These are phyloP conservation scores for Pseudopyricularia javanii DNA, from an alignment of 2,329 filamentous ascomycete species.

Conservation along the genomic window DNA sequence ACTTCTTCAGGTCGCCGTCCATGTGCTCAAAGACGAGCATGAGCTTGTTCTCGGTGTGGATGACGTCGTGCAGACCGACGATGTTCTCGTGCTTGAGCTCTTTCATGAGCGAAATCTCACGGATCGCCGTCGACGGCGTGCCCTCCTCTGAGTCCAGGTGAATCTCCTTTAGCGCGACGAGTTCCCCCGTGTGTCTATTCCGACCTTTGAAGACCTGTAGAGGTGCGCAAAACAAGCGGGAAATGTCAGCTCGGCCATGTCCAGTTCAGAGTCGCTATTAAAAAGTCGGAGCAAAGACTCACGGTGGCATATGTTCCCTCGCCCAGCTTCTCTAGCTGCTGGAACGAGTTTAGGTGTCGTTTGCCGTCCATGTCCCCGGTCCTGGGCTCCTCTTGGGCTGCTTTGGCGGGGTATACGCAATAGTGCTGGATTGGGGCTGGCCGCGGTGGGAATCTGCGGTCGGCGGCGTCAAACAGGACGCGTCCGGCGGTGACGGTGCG, in stretches of 20 bases:
- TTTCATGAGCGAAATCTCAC: conserved; percentile 98
- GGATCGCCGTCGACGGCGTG: conserved; percentile 91
- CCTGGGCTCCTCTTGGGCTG: conserved; percentile 5
- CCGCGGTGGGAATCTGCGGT: conserved; percentile 13
- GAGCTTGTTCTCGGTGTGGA: conserved; percentile 98
- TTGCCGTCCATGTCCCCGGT: conserved; percentile 67
- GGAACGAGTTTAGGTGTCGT: conserved; percentile 89
- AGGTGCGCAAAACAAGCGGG: conserved; percentile 7
- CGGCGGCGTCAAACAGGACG: conserved; percentile 23
- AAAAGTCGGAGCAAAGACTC: conserved; percentile 20
- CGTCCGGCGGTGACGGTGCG: conserved; percentile 21
- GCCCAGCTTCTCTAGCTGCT: conserved; percentile 97
- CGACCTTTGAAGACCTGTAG: conserved; percentile 85
- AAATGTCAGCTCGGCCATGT: conserved; percentile 8
- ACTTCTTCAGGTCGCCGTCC: conserved; percentile 96
- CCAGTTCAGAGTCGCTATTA: not conserved
- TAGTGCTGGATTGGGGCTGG: conserved; percentile 17
- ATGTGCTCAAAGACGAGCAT: conserved; percentile 99
- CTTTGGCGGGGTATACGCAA: conserved; percentile 9
- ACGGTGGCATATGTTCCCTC: conserved; percentile 98
- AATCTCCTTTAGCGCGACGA: conserved; percentile 96
- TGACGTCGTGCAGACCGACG: conserved; percentile 92
- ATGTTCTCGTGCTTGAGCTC: conserved; percentile 99
- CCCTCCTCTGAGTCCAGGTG: conserved; percentile 98
- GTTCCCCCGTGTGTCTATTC: conserved; percentile 91